A percentile compares a stretch with the other conserved stretches of the same genome.
Conservation (phyloP, 2,329 filamentous ascomycete species). For the Hypoxylon sp. region DNA sequence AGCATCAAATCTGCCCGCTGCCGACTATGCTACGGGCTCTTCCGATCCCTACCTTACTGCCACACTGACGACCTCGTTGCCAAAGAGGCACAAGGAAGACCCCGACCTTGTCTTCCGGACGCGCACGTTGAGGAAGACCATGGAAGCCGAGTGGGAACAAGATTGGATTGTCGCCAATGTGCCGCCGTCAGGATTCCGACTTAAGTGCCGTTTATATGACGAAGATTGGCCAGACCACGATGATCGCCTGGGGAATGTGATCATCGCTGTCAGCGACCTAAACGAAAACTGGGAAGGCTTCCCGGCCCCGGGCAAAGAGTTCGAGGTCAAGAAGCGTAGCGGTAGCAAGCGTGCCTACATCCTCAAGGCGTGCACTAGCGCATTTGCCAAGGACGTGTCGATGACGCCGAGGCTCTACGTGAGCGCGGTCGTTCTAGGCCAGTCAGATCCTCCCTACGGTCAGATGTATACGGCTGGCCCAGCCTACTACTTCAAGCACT, state of each 20-base stretch:
- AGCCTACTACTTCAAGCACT: constrained; percentile 79
- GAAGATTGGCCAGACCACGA: constrained; percentile 88
- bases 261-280: constrained; percentile 68
- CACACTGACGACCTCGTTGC: constrained; percentile 75
- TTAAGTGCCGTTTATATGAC: constrained; percentile 89
- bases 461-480: constrained; percentile 83
- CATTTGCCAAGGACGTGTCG: constrained; percentile 67
- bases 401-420: constrained; percentile 76
- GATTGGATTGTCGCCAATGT: constrained; percentile 91
- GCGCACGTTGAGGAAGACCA: constrained; percentile 74
- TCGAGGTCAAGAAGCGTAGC: constrained; percentile 80
- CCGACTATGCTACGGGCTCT: constrained; percentile 78
- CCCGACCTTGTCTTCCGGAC: constrained; percentile 78
- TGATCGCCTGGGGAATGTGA: constrained; percentile 87
- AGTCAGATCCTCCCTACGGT: constrained; percentile 72
- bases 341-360: constrained; percentile 88
- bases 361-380: constrained; percentile 71
- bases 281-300: constrained; percentile 74
- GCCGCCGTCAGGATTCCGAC: constrained; percentile 77
- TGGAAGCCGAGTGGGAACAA: constrained; percentile 81
- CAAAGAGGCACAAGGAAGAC: constrained; percentile 84
- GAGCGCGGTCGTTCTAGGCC: constrained; percentile 80
- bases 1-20: constrained; percentile 81
- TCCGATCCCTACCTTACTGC: constrained; percentile 86
- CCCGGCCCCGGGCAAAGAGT: constrained; percentile 63